Evolutionary conservation across 305 asterid species (phyloP), one percentile per base, ranked within the genome.

Genomic region (Caryopteris hybrid): DNA sequence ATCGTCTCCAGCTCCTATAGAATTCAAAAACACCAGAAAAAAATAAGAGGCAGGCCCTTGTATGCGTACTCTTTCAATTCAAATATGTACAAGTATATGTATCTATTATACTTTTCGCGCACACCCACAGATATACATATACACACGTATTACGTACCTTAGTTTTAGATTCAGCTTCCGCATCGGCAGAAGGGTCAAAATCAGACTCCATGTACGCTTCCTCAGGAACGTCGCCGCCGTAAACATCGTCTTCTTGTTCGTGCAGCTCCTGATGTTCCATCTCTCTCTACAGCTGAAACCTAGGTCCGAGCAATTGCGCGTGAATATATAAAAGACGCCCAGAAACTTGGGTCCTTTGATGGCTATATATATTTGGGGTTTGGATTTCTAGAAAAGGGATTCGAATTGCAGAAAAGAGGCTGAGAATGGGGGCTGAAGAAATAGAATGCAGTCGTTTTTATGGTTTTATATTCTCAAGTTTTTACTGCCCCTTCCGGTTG

Each of bases 1-100:
- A 86, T 79, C 56, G 53, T 77, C 84, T 86, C 96, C 88, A 88
- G 74, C 79, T 86, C 95, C 96, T 88, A 69, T 38, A 65, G 41
- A 77, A 76, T 72, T 61, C 3, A 17, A 10, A 69, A 68, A 71
- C 23, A 61, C 64, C 57, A 41, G 16, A 1, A 21, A 31, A n/a
- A 64, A n/a, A 53, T 55, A 18, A 61, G 29, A 71, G 9, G 53
- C 65, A 20, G 55, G 59, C 22, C 43, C 25, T 7, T 18, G 21
- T 16, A 66, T 7, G 69, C 47, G 20, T 29, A 64, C 34, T 27
- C 61, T 29, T 22, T 20, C 18, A 70, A 64, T 56, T 36, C 46
- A 3, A 11, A 68, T 1, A 42, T 3, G n/a, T n/a, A 34, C 6
- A 21, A 20, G 13, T 18, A 17, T 17, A 8, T 22, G 38, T 54